Evolutionary conservation across 1,139 yeast genomes (phyloP).

Genomic region (Blastobotrys serpentis): DNA sequence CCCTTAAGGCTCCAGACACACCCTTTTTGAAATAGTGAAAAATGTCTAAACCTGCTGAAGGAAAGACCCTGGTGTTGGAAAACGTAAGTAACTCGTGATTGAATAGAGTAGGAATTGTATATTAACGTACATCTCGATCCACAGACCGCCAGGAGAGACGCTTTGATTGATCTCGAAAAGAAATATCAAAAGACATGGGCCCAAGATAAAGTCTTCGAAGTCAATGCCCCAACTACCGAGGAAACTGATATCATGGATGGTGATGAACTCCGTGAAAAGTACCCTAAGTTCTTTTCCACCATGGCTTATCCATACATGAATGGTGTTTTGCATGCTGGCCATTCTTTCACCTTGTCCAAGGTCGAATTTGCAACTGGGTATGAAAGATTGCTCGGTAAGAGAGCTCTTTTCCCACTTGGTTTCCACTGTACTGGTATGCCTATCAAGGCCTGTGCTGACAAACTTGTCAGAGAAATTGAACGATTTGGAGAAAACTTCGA

Average conservation of each 20-base stretch:
- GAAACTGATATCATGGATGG: constrained; percentile 53
- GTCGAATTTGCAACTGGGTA: constrained; percentile 92
- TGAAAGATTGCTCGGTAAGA: constrained; percentile 91
- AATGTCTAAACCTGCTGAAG: constrained; percentile 20
- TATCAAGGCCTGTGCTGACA: constrained; percentile 93
- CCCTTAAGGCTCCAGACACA: constrained; percentile 1
- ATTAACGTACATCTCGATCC: neutral
- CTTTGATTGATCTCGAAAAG: constrained; percentile 83
- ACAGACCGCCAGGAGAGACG: constrained; percentile 86
- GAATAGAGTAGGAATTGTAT: neutral
- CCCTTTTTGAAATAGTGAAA: neutral
- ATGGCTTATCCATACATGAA: constrained; percentile 99
- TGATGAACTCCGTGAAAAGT: constrained; percentile 71
- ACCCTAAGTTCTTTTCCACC: constrained; percentile 86
- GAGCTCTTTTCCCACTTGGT: constrained; percentile 93
- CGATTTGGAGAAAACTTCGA: constrained; percentile 81
- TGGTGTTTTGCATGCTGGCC: constrained; percentile 98
- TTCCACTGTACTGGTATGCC: constrained; percentile 99
- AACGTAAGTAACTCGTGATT: constrained; percentile 35
- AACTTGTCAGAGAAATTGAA: constrained; percentile 88
- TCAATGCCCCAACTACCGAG: constrained; percentile 77
- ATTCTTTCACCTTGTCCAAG: constrained; percentile 91
- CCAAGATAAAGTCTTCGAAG: constrained; percentile 78
- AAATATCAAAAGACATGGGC: constrained; percentile 87
- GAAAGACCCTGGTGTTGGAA: constrained; percentile 43